A percentile compares a stretch with the other conserved stretches of the same genome.
phyloP scores from a whole-genome alignment of 1,284 basidiomycete species.

The Amylostereum chailletii region DNA sequence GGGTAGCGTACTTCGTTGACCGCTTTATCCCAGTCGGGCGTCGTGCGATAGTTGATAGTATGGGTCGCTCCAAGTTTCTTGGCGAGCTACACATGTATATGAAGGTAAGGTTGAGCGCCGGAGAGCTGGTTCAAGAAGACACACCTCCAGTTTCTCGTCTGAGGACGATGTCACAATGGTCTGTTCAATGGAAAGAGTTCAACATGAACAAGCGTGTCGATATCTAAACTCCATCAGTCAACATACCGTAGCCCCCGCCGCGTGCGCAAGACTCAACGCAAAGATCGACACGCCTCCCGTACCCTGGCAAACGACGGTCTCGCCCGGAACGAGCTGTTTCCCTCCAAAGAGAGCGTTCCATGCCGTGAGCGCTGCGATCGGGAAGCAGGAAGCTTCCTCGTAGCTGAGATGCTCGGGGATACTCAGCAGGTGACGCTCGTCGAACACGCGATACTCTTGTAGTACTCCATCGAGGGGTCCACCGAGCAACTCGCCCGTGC shows the following conservation, averaged over 20 bases:
- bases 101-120: no score
- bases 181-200: neutral
- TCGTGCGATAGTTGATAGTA: conserved; percentile 47
- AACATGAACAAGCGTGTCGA: neutral
- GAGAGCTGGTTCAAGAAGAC: neutral
- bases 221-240: neutral
- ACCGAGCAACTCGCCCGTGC: conserved; percentile 33
- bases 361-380: conserved; percentile 13
- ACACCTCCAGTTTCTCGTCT: conserved; percentile 42
- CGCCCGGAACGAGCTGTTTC: conserved; percentile 3
- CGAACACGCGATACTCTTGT: conserved; percentile 40
- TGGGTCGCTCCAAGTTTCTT: conserved; percentile 40
- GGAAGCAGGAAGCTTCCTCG: conserved; percentile 42
- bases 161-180: conserved; percentile 51
- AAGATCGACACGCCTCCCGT: conserved; percentile 15
- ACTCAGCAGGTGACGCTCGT: conserved; percentile 17
- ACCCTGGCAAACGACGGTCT: conserved; percentile 6
- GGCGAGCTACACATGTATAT: conserved; percentile 16
- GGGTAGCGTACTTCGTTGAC: conserved; percentile 11
- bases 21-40: conserved; percentile 33
- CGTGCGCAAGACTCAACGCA: conserved; percentile 9
- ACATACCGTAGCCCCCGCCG: conserved; percentile 38
- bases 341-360: conserved; percentile 7
- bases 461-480: conserved; percentile 45
- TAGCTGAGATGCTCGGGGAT: conserved; percentile 38